A percentile compares a stretch with the other conserved stretches of the same genome.
Conservation (phyloP, 208 protist genomes). For the Leishmania martiniquensis region DNA sequence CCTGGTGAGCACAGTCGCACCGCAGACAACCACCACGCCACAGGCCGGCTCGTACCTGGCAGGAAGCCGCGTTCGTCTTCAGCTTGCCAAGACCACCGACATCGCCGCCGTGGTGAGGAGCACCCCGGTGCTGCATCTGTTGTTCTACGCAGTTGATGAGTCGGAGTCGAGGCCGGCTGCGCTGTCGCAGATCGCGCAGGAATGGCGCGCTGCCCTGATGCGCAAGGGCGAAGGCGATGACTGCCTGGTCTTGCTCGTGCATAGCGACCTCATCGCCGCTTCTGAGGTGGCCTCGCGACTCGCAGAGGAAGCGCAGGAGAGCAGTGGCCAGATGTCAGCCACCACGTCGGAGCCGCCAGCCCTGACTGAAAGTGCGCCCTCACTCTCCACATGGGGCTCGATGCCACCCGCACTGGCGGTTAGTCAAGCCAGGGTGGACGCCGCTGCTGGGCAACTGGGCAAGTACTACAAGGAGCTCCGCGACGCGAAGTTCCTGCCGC, state of each 20-base stretch:
- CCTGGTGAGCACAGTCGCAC: conserved; percentile 3
- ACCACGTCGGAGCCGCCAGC: not conserved
- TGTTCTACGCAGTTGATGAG: conserved; percentile 67
- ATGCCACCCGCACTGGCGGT: conserved; percentile 5
- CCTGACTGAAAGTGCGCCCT: not conserved
- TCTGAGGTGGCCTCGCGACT: conserved; percentile 20
- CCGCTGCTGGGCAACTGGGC: conserved; percentile 44
- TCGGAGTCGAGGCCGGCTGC: conserved; percentile 46
- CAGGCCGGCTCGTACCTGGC: conserved; percentile 29
- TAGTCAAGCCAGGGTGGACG: conserved; percentile 43
- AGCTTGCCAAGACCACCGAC: conserved; percentile 73
- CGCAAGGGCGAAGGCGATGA: conserved; percentile 48
- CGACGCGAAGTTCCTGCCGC: conserved; percentile 50
- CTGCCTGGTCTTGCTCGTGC: conserved; percentile 53
- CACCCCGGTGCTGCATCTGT: conserved; percentile 60
- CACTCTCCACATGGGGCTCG: not conserved
- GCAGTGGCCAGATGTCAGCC: not conserved
- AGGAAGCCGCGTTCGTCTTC: conserved; percentile 53
- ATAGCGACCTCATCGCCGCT: conserved; percentile 55
- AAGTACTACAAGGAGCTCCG: conserved; percentile 74
- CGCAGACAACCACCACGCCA: conserved; percentile 5
- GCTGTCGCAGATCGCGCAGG: conserved; percentile 51
- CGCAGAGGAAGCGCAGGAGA: conserved; percentile 28
- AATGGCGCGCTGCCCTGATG: conserved; percentile 62
- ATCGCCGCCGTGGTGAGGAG: conserved; percentile 31